Evolutionary conservation across 768 basidiomycete genomes (phyloP).

Genomic region (Mycena venus): DNA sequence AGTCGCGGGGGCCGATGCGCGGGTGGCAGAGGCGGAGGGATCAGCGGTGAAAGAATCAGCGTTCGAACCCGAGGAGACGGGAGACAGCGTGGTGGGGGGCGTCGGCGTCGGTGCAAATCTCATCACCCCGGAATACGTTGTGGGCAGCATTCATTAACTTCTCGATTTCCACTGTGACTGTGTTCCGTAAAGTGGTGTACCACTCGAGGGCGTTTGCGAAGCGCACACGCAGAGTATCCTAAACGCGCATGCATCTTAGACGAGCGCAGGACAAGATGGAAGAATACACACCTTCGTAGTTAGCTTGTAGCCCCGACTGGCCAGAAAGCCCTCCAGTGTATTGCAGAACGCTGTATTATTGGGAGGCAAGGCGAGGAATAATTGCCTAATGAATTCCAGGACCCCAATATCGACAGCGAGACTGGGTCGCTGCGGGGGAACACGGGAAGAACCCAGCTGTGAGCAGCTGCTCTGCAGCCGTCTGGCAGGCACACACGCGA

Average conservation of each 20-base stretch:
- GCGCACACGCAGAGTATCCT: conserved; percentile 38
- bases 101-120: background rate
- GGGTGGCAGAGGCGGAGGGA: background rate
- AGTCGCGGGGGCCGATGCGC: background rate
- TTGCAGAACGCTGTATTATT: background rate
- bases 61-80: too few species aligned
- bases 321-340: background rate
- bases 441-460: too few species aligned
- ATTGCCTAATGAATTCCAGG: background rate
- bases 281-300: background rate
- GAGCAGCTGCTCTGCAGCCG: too few species aligned
- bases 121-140: background rate
- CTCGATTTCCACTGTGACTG: background rate
- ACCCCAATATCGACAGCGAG: background rate
- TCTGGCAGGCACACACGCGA: too few species aligned
- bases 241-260: background rate
- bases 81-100: background rate
- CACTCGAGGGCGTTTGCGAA: conserved; percentile 45
- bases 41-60: too few species aligned
- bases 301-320: background rate
- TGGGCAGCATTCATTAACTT: background rate
- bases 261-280: too few species aligned
- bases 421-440: background rate
- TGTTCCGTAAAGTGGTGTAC: conserved; percentile 34
- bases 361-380: conserved; percentile 4